A percentile compares a stretch with the other conserved stretches of the same genome.
Conservation (phyloP, 2,329 filamentous ascomycete species). For the Penicillium sp. region DNA sequence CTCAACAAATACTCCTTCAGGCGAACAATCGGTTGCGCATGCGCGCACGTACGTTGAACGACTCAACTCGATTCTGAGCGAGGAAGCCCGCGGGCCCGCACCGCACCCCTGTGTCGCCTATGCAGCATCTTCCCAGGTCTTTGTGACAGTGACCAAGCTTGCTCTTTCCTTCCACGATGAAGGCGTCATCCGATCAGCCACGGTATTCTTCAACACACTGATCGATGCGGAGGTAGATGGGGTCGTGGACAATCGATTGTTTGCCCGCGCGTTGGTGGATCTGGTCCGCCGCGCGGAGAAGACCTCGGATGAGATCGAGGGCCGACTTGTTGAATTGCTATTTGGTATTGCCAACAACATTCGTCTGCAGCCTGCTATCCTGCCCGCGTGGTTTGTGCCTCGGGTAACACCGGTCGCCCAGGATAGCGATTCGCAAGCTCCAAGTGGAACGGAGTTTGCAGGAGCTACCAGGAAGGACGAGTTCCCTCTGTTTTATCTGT, state of each 20-base stretch:
- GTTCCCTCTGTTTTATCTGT: conserved; percentile 90
- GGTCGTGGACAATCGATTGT: conserved; percentile 80
- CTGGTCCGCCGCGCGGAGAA: conserved; percentile 69
- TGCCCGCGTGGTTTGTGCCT: conserved; percentile 87
- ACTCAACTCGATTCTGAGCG: conserved; percentile 68
- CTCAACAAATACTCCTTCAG: conserved; percentile 49
- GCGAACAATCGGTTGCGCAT: conserved; percentile 51
- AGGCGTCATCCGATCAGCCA: conserved; percentile 77
- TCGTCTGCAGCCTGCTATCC: conserved; percentile 77
- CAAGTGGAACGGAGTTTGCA: conserved; percentile 67
- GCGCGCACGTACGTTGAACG: conserved; percentile 54
- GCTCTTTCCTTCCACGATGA: conserved; percentile 81
- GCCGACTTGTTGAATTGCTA: conserved; percentile 83
- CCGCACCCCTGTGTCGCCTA: conserved; percentile 91
- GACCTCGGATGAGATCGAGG: conserved; percentile 76
- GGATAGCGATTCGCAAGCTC: conserved; percentile 38
- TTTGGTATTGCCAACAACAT: conserved; percentile 98
- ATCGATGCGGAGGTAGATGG: conserved; percentile 97
- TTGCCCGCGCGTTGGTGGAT: conserved; percentile 83
- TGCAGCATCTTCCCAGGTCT: conserved; percentile 81
- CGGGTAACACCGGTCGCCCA: conserved; percentile 39
- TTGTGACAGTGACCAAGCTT: conserved; percentile 84
- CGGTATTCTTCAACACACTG: conserved; percentile 83
- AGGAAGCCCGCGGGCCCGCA: conserved; percentile 82
- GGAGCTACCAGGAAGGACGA: conserved; percentile 85